Percentiles rank a stretch among this genome's conserved stretches.
phyloP scores from a whole-genome alignment of 2,329 filamentous ascomycete species.

The Stagonosporopsis cucurbitacearum region DNA sequence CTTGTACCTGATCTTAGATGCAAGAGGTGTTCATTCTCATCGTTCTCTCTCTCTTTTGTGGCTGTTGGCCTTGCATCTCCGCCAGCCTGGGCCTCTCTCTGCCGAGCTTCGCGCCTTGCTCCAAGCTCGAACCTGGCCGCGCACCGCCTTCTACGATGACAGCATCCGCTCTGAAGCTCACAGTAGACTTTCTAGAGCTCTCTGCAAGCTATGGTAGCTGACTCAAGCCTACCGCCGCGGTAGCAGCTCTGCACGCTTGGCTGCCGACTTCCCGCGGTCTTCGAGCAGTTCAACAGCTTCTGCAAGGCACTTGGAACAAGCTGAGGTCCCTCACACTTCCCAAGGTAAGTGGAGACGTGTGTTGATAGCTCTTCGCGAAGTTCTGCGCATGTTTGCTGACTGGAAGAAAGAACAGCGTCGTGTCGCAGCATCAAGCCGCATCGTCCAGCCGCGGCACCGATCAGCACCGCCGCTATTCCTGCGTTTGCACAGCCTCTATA shows the following conservation, averaged over 20 bases:
- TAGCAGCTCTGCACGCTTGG: neutral
- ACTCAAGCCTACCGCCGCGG: neutral
- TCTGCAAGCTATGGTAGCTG: neutral
- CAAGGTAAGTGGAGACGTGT: neutral
- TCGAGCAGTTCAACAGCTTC: neutral
- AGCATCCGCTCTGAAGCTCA: neutral
- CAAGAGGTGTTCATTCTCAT: neutral
- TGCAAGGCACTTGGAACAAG: neutral
- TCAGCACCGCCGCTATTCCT: neutral
- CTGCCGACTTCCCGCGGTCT: slow-evolving; percentile 1
- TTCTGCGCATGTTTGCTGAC: neutral
- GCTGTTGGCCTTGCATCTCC: neutral
- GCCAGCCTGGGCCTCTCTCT: neutral
- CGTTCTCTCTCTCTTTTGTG: neutral
- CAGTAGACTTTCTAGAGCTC: neutral
- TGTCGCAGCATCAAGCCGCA: neutral
- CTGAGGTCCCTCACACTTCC: neutral
- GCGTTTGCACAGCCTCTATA: neutral
- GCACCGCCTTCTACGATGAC: neutral
- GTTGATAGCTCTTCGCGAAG: neutral
- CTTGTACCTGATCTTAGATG: neutral
- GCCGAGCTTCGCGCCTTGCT: neutral
- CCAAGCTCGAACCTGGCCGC: neutral
- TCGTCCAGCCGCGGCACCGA: neutral
- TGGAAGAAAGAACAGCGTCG: neutral